Evolutionary conservation across 75 land plant species (phyloP).

Genomic region (Cupressus sempervirens): DNA sequence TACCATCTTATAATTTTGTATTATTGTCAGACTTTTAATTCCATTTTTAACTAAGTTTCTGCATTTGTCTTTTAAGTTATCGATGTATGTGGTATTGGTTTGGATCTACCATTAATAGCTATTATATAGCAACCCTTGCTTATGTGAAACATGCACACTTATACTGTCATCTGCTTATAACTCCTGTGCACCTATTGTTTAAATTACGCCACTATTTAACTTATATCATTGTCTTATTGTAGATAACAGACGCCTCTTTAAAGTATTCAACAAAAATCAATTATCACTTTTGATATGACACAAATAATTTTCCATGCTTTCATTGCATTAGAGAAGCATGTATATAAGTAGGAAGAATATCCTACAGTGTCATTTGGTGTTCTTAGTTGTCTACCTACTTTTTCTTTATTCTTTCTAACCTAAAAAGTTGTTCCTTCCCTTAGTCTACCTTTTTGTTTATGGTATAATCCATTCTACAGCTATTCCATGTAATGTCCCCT

Average conservation of each 20-base stretch:
- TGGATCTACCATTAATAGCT: not conserved
- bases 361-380: too few relatives aligned
- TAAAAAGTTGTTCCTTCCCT: too few relatives aligned
- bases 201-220: not conserved
- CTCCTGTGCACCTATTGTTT: not conserved
- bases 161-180: too few relatives aligned
- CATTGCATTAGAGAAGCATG: too few relatives aligned
- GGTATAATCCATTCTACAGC: too few relatives aligned
- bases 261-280: not conserved
- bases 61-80: not conserved
- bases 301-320: too few relatives aligned
- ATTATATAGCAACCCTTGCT: not conserved
- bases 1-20: not conserved
- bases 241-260: not conserved
- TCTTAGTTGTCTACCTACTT: too few relatives aligned
- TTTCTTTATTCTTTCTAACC: too few relatives aligned
- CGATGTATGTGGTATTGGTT: not conserved
- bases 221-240: not conserved
- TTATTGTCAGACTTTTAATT: not conserved
- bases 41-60: not conserved
- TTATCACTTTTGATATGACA: not conserved
- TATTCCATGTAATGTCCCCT: too few relatives aligned
- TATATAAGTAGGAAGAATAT: too few relatives aligned
- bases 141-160: not conserved
- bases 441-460: too few relatives aligned